A percentile compares a stretch with the other conserved stretches of the same genome.
These are phyloP conservation scores for Malassezia globosa DNA, from an alignment of 1,284 basidiomycete genomes.

Conservation along the genomic window DNA sequence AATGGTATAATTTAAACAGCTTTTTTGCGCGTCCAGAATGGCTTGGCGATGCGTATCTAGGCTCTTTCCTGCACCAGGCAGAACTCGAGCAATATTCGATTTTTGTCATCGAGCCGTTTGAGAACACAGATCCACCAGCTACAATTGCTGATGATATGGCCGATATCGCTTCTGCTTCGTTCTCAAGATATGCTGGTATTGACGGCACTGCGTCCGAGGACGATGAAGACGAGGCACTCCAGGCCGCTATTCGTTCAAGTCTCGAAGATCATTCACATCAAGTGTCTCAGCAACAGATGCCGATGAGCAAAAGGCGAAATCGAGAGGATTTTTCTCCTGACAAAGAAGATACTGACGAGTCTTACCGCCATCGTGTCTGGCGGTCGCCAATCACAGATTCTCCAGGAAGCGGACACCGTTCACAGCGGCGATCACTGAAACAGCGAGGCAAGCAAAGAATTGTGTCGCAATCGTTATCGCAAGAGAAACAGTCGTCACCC, in stretches of 20 bases:
- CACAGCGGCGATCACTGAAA: background rate
- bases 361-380: background rate
- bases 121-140: background rate
- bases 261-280: constrained; percentile 13
- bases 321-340: constrained; percentile 10
- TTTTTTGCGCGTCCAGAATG: constrained; percentile 32
- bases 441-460: too few species aligned
- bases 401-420: constrained; percentile 4
- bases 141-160: constrained; percentile 9
- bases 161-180: background rate
- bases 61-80: constrained; percentile 34
- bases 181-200: too few species aligned
- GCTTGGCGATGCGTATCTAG: constrained; percentile 38
- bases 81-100: constrained; percentile 40
- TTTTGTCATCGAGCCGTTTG: constrained; percentile 26
- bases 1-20: constrained; percentile 35
- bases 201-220: too few species aligned
- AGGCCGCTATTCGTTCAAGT: constrained; percentile 34
- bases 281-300: constrained; percentile 4
- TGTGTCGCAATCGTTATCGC: too few species aligned
- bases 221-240: constrained; percentile 29
- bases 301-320: constrained; percentile 18
- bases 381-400: background rate
- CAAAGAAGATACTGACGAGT: constrained; percentile 8
- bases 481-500: background rate